phyloP scores from a whole-genome alignment of 2,329 filamentous ascomycete species.

The Dactylella cylindrospora region DNA sequence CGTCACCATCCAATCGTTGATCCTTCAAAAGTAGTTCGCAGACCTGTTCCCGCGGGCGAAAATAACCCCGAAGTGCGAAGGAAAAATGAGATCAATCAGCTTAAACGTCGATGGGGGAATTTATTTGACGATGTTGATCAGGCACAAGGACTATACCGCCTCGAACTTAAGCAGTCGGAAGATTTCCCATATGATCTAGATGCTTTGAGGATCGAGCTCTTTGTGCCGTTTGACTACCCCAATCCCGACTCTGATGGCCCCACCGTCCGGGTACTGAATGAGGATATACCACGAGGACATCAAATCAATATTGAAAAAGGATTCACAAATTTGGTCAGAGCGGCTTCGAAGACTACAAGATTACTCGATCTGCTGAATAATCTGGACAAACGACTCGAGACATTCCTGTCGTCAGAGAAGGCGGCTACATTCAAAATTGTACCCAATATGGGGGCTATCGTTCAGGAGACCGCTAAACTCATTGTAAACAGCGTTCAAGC shows the following conservation, averaged over 20 bases:
- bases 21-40: conserved; percentile 34
- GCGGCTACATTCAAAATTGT: conserved; percentile 46
- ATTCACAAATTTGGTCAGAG: conserved; percentile 37
- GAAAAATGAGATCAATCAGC: conserved; percentile 43
- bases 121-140: conserved; percentile 35
- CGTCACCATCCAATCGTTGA: conserved; percentile 31
- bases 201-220: conserved; percentile 37
- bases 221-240: conserved; percentile 26
- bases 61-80: conserved; percentile 41
- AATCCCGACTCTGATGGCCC: conserved; percentile 24
- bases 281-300: conserved; percentile 45
- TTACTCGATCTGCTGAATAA: conserved; percentile 45
- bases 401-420: conserved; percentile 44
- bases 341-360: conserved; percentile 34
- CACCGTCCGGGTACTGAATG: conserved; percentile 44
- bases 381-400: conserved; percentile 45
- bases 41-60: conserved; percentile 33
- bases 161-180: conserved; percentile 37
- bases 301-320: conserved; percentile 46
- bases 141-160: conserved; percentile 23
- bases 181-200: conserved; percentile 46
- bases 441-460: conserved; percentile 29
- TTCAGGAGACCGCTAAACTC: conserved; percentile 11
- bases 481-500: conserved; percentile 26
- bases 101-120: conserved; percentile 41